phyloP scores from a whole-genome alignment of 139 green algal species.

The Desmodesmus armatus region DNA sequence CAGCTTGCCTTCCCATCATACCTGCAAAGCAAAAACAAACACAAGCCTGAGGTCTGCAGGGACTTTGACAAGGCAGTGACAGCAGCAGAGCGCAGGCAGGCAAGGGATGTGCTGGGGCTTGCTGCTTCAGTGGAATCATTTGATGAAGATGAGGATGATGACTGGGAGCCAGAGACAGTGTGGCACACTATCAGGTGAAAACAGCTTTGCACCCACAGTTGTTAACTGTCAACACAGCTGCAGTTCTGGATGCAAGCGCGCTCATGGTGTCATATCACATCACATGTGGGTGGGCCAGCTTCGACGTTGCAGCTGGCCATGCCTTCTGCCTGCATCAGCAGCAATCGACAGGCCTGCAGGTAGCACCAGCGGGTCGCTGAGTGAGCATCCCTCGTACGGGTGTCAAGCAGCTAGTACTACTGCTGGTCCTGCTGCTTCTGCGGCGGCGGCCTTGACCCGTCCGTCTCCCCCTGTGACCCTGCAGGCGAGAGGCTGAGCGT shows the following conservation, averaged over 20 bases:
- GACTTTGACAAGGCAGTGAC: conserved; percentile 38
- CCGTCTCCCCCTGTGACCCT: neutral
- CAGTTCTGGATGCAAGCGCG: no score
- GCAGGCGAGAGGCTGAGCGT: conserved; percentile 59
- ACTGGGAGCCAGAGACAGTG: neutral
- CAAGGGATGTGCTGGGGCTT: neutral
- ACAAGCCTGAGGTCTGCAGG: conserved; percentile 25
- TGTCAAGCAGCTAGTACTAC: no score
- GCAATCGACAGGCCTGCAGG: no score
- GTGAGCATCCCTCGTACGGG: neutral
- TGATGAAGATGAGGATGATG: neutral
- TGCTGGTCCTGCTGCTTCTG: no score
- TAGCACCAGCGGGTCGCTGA: no score
- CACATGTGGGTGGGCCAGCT: no score
- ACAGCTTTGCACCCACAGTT: no score
- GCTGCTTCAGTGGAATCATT: neutral
- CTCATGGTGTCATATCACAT: no score
- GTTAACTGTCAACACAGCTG: no score
- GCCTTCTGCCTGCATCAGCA: no score
- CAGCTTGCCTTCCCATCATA: conserved; percentile 42
- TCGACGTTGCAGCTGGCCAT: no score
- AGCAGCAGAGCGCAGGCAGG: conserved; percentile 24
- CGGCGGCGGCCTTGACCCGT: neutral
- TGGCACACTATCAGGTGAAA: conserved; percentile 39
- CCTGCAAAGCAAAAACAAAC: conserved; percentile 12